Base-by-base conservation (phyloP, 805 yeast genomes). In the Candida coleopterorum region DNA sequence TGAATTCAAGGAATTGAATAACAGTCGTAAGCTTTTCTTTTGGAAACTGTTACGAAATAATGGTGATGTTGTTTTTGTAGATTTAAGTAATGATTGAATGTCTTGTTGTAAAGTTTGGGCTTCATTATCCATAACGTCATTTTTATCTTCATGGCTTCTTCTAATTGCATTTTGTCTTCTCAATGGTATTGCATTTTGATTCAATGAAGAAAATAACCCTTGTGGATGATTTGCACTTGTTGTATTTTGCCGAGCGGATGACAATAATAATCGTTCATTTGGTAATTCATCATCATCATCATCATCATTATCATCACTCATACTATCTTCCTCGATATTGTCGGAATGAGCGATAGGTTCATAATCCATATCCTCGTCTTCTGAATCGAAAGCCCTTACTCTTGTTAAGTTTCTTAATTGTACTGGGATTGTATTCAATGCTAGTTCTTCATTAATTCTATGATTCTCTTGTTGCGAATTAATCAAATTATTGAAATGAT, bases 101-200 rank as follows among this genome's bases (percentile, higher is more conserved):
- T 46, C 50, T 14, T 20, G 23, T 18, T 37, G 40, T 15, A 45
- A 31, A 2, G 17, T 32, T 9, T 32, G 25, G 3, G 51, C 48
- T 34, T 48, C 52, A 20, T 18, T 22, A 18, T 34, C 24, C 4
- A 34, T 18, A 7, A 22, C 15, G 11, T 22, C 35, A 2, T 38
- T 26, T 10, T 22, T 22, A 5, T 25, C 34, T 16, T 21, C 28
- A 10, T 21, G 28, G n/a, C 18, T 34, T 18, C 36, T 32, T n/a
- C 40, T 25, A 3, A 62, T 50, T 6, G 68, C 67, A 41, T 62
- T 61, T 35, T 56, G 68, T 8, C 68, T 43, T 18, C 57, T 41
- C 22, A 62, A 49, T 0, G 64, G 58, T 6, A 57, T 38, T 10
- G 49, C 60, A 29, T 23, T 31, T 17, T 16, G 29, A 14, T 22